Base-by-base conservation (phyloP, 352 stramenopile genomes). In the Pythium aristosporum region DNA sequence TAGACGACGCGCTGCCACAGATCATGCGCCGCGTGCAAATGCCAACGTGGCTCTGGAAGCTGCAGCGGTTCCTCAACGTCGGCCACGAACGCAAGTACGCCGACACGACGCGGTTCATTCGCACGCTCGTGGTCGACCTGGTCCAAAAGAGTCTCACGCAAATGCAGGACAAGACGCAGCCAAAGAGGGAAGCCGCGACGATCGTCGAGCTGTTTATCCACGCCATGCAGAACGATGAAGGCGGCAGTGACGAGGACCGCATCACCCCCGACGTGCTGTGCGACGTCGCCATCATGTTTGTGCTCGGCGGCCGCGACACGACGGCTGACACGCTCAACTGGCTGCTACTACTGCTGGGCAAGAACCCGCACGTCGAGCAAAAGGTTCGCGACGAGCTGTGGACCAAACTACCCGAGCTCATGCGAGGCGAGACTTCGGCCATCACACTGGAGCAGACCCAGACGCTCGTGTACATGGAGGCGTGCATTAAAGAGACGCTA, bases 261-360 rank as follows among this genome's bases (percentile, higher is more conserved):
- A 60, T 74, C 37, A 56, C 51, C 6, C 57, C 64, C 5, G 61
- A 71, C 46, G 70, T 63, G n/a, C 39, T 88, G 25, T 63, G 75
- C 25, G 73, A 88, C 62, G 61, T 88, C 34, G 69, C 77, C 20
- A 67, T 88, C n/a, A 75, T 68, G 53, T n/a, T n/a, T n/a, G n/a
- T n/a, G n/a, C n/a, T n/a, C n/a, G n/a, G n/a, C n/a, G n/a, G n/a
- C n/a, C n/a, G 77, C 88, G 79, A 88, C 63, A 86, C 79, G 13
- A 82, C 78, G 13, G 73, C 79, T 10, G 70, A 71, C 37, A 75
- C 77, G 23, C 47, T 88, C 16, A 63, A 57, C 8, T 88, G 79
- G 79, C 42, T 79, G 44, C 44, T 85, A 12, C 80, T 77, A 50
- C 47, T 81, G 48, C 52, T 88, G n/a, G 21, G 42, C 41, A n/a